A percentile compares a stretch with the other conserved stretches of the same genome.
phyloP scores from a whole-genome alignment of 441 rosid species.

The Populus hybrid region DNA sequence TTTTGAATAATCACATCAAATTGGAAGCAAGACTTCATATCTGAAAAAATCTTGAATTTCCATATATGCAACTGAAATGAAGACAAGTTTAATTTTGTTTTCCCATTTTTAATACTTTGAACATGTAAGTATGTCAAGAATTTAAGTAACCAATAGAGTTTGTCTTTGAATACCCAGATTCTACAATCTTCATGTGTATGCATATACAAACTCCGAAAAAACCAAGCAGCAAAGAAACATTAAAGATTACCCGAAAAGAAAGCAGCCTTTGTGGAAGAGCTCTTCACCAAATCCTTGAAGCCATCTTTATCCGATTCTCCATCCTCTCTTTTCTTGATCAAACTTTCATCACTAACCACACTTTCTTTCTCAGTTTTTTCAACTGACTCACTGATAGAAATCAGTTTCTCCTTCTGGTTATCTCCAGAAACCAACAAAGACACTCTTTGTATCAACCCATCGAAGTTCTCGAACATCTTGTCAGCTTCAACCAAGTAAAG shows the following conservation, averaged over 20 bases:
- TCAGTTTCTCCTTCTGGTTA: slow-evolving; percentile 22
- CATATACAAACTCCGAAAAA: not conserved
- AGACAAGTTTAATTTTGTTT: not conserved
- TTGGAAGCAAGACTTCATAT: not conserved
- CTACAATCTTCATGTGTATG: slow-evolving; percentile 4
- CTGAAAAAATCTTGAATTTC: not conserved
- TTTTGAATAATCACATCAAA: not conserved
- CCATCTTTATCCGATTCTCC: slow-evolving; percentile 27
- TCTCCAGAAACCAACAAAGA: slow-evolving; percentile 49
- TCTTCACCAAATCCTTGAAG: slow-evolving; percentile 29
- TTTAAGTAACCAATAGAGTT: not conserved
- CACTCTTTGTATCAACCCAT: slow-evolving; percentile 51
- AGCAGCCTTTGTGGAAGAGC: slow-evolving; percentile 38
- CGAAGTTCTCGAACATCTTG: slow-evolving; percentile 41
- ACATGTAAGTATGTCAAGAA: not conserved
- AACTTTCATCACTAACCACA: slow-evolving; percentile 22
- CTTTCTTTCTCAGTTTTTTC: slow-evolving; percentile 29
- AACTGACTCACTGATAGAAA: slow-evolving; percentile 20
- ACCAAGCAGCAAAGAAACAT: not conserved
- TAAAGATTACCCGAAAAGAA: slow-evolving; percentile 35
- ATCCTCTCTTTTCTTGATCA: slow-evolving; percentile 25
- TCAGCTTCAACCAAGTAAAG: slow-evolving; percentile 45
- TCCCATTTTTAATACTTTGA: not conserved
- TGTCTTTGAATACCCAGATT: not conserved
- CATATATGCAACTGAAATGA: not conserved